Evolutionary conservation across 2,329 filamentous ascomycete species (phyloP).

Genomic region (Penicillium vulpinum): DNA sequence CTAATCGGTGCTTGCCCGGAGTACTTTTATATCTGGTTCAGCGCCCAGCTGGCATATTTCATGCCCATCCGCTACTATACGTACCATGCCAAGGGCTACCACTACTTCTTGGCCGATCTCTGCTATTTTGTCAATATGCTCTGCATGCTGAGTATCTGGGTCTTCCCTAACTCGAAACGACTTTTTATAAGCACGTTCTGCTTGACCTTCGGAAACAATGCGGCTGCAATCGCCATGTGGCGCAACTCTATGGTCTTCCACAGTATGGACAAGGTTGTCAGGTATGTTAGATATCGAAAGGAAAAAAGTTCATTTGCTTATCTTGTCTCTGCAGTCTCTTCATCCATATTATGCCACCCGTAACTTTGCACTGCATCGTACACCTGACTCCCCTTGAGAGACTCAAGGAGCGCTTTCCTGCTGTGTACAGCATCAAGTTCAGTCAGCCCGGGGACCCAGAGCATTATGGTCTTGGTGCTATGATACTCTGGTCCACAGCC

Average conservation of each 20-base stretch:
- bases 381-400: slow-evolving; percentile 70
- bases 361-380: slow-evolving; percentile 86
- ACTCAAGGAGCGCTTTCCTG: slow-evolving; percentile 74
- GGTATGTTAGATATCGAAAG: slow-evolving; percentile 45
- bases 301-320: background rate
- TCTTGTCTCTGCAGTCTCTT: slow-evolving; percentile 64
- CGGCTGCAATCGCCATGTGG: slow-evolving; percentile 98
- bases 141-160: slow-evolving; percentile 78
- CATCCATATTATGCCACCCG: slow-evolving; percentile 98
- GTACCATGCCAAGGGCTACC: slow-evolving; percentile 87
- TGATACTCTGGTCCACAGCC: slow-evolving; percentile 92
- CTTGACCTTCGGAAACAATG: slow-evolving; percentile 93
- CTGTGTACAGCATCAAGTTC: slow-evolving; percentile 76
- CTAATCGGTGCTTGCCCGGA: slow-evolving; percentile 82
- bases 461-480: slow-evolving; percentile 76
- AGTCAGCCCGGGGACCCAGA: slow-evolving; percentile 68
- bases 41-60: slow-evolving; percentile 82
- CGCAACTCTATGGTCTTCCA: slow-evolving; percentile 98
- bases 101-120: slow-evolving; percentile 95
- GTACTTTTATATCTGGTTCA: slow-evolving; percentile 92
- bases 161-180: slow-evolving; percentile 85
- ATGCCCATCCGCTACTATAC: slow-evolving; percentile 94
- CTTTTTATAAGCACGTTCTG: slow-evolving; percentile 92
- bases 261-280: slow-evolving; percentile 96
- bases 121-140: slow-evolving; percentile 98